Percentiles rank a stretch among this genome's conserved stretches.
These are phyloP conservation scores for Pulveroboletus sp. DNA, from an alignment of 768 basidiomycete species.

Conservation along the genomic window DNA sequence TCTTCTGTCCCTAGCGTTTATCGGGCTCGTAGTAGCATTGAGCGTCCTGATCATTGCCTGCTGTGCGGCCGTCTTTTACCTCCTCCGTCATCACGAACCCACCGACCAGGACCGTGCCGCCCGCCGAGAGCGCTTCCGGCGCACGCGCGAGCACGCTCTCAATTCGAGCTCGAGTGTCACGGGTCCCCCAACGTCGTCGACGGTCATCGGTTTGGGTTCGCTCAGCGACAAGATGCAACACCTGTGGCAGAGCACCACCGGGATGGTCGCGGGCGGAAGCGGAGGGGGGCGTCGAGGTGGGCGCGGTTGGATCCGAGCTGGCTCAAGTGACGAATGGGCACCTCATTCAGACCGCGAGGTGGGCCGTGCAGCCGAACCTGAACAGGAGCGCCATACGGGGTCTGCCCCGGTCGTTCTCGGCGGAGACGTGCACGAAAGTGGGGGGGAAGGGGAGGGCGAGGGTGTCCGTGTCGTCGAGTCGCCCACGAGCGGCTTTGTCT, in stretches of 20 bases:
- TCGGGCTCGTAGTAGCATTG: conserved; percentile 54
- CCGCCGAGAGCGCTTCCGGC: conserved; percentile 30
- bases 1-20: conserved; percentile 41
- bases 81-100: conserved; percentile 48
- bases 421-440: not conserved
- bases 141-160: conserved; percentile 22
- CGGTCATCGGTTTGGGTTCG: conserved; percentile 14
- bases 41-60: conserved; percentile 49
- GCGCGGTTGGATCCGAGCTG: conserved; percentile 50
- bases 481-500: conserved; percentile 14
- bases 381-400: not conserved
- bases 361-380: not conserved
- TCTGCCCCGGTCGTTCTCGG: conserved; percentile 1
- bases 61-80: conserved; percentile 50
- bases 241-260: conserved; percentile 21
- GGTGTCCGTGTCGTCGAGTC: conserved; percentile 21
- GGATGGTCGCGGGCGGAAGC: not conserved
- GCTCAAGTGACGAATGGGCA: conserved; percentile 47
- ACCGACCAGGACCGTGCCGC: conserved; percentile 36
- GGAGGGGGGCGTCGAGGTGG: conserved; percentile 20
- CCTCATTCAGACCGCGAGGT: conserved; percentile 22
- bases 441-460: not conserved
- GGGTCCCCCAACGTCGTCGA: conserved; percentile 2
- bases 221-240: conserved; percentile 26
- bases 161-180: conserved; percentile 9